Conservation (phyloP, 129 eudicot species). For the Logfia minima region DNA sequence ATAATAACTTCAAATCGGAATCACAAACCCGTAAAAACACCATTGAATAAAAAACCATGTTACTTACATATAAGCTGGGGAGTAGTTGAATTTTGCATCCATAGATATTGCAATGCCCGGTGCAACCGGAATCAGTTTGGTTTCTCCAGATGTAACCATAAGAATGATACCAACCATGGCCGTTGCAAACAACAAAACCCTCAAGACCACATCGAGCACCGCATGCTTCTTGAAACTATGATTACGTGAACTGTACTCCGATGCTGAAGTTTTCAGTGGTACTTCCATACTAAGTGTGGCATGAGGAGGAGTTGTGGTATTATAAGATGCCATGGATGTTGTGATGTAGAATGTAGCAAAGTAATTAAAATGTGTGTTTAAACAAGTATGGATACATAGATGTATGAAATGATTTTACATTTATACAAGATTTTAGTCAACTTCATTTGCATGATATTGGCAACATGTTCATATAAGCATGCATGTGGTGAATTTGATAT, state of each 20-base stretch:
- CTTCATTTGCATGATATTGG: background rate
- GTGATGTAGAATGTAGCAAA: background rate
- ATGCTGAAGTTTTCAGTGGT: slow-evolving; percentile 14
- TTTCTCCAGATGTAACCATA: slow-evolving; percentile 67
- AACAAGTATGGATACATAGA: background rate
- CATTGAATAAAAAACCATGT: background rate
- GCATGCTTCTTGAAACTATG: slow-evolving; percentile 28
- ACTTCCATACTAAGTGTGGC: slow-evolving; percentile 29
- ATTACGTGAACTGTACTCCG: slow-evolving; percentile 10
- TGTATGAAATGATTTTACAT: background rate
- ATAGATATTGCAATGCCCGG: slow-evolving; percentile 21
- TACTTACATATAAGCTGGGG: slow-evolving; percentile 83
- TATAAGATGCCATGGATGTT: slow-evolving; percentile 36
- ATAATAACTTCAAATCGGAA: too few relatives aligned
- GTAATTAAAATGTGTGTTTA: too few relatives aligned
- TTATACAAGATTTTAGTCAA: background rate
- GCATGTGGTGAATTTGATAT: background rate
- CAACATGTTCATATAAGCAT: background rate
- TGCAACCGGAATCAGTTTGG: slow-evolving; percentile 31
- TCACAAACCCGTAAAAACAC: too few relatives aligned
- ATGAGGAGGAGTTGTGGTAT: slow-evolving; percentile 32
- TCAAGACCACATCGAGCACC: slow-evolving; percentile 46
- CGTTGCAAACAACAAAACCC: slow-evolving; percentile 53
- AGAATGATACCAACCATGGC: slow-evolving; percentile 48
- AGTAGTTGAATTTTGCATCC: slow-evolving; percentile 52